Conservation (phyloP, 345 rosid species). For the Ceriops tagal region DNA sequence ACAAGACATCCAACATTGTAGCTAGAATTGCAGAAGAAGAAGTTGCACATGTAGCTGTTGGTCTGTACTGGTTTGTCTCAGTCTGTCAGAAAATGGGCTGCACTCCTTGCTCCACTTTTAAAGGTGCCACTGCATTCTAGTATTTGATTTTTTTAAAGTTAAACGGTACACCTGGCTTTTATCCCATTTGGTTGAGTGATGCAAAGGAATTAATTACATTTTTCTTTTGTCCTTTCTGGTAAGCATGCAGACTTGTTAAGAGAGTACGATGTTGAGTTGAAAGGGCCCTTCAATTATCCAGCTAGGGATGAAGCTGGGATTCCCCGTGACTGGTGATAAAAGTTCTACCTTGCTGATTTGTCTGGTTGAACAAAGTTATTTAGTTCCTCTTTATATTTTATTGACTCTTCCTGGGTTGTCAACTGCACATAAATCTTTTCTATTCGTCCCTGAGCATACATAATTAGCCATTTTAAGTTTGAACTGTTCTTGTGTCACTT, state of each 20-base stretch:
- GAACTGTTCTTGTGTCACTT: slow-evolving; percentile 7
- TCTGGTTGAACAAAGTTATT: background rate
- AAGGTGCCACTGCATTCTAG: slow-evolving; percentile 42
- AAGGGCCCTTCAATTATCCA: slow-evolving; percentile 88
- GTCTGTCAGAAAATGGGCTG: slow-evolving; percentile 63
- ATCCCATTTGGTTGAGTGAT: background rate
- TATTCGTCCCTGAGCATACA: background rate
- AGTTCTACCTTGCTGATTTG: background rate
- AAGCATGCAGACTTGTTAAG: slow-evolving; percentile 51
- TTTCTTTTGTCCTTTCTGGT: slow-evolving; percentile 8
- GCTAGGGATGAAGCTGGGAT: slow-evolving; percentile 92
- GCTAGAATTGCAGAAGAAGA: slow-evolving; percentile 83
- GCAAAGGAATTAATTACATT: slow-evolving; percentile 10
- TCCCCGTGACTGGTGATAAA: slow-evolving; percentile 76
- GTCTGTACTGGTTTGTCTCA: slow-evolving; percentile 76
- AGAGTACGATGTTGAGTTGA: slow-evolving; percentile 77
- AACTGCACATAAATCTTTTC: background rate
- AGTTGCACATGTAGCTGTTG: slow-evolving; percentile 93
- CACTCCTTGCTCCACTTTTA: slow-evolving; percentile 74
- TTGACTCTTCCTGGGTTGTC: background rate
- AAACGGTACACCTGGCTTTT: background rate
- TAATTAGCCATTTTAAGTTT: background rate
- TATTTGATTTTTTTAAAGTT: background rate
- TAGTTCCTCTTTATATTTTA: background rate
- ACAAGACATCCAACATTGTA: slow-evolving; percentile 66